phyloP scores from a whole-genome alignment of 768 basidiomycete species.

The Suillus hirtellus region DNA sequence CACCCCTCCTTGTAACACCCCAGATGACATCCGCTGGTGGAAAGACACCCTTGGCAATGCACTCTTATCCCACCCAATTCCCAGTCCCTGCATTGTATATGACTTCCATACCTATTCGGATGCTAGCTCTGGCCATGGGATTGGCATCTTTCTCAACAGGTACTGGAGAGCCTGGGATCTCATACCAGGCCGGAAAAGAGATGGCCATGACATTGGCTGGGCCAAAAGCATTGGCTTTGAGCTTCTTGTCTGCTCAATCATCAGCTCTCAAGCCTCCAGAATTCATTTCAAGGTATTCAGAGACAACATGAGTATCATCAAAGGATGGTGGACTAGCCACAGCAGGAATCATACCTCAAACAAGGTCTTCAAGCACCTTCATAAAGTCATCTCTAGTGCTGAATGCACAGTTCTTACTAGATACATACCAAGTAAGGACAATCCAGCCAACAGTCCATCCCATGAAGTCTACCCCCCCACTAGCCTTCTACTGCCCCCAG shows the following conservation, averaged over 20 bases:
- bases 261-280: background rate
- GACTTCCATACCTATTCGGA: slow-evolving; percentile 38
- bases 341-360: too few relatives aligned
- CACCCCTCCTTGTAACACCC: too few relatives aligned
- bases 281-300: slow-evolving; percentile 15
- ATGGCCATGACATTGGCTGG: slow-evolving; percentile 27
- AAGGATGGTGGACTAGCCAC: slow-evolving; percentile 31
- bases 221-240: slow-evolving; percentile 48
- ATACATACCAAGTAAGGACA: slow-evolving; percentile 17
- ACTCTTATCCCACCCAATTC: too few relatives aligned
- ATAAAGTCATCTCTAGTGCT: background rate
- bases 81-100: too few relatives aligned
- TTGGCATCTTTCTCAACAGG: slow-evolving; percentile 26
- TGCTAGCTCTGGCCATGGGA: slow-evolving; percentile 38
- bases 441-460: slow-evolving; percentile 26
- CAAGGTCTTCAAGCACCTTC: slow-evolving; percentile 29
- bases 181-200: background rate
- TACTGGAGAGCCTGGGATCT: slow-evolving; percentile 34
- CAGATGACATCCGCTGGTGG: too few relatives aligned
- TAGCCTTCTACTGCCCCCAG: slow-evolving; percentile 9
- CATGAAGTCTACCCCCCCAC: slow-evolving; percentile 12
- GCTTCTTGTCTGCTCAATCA: slow-evolving; percentile 31
- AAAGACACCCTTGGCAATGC: too few relatives aligned
- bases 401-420: slow-evolving; percentile 16
- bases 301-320: slow-evolving; percentile 38